Base-by-base conservation (phyloP, 202 grass and related monocot genomes). In the Schoenoplectus triqueter region DNA sequence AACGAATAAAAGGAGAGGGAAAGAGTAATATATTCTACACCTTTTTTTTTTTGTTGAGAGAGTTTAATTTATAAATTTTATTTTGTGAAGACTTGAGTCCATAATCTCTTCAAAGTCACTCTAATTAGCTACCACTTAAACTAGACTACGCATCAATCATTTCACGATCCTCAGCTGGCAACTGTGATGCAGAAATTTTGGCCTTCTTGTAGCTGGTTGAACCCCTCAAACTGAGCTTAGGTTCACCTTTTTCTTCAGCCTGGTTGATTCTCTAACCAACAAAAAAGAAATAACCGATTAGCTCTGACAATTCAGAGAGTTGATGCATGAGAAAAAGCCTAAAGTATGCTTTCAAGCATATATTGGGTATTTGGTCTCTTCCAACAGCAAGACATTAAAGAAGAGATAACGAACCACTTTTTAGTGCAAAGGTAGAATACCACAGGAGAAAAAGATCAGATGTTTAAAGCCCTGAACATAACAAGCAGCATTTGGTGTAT, bases 181-280 rank as follows among this genome's bases (percentile, higher is more conserved):
- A 95, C 82, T 90, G 85, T 1, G 85, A 90, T 0, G 82, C 85
- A 51, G 82, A 55, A 82, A 86, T 41, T 80, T 84, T 94, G 1
- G 93, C 93, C 84, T 90, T 96, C 76, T 91, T 91, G 78, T 94
- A 96, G 87, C 93, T 94, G 63, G 46, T 66, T 59, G 93, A 91
- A 85, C 93, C 88, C 73, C 87, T 88, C 62, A 99, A 91, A 80
- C 72, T 14, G 88, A 87, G 40, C 84, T 56, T 64, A 98, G 72
- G 6, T 89, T 45, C 61, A 88, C 64, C 0, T 50, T 80, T 42
- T 61, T 84, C 88, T 45, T 92, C 55, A 84, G 78, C 55, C 63
- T 85, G 66, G 46, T 89, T 81, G 85, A 89, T 84, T 88, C 93
- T 85, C 91, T 95, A 80, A 79, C 52, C 2, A 45, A 60, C 2